phyloP scores from a whole-genome alignment of 345 rosid species.

The Citrus unshiu region DNA sequence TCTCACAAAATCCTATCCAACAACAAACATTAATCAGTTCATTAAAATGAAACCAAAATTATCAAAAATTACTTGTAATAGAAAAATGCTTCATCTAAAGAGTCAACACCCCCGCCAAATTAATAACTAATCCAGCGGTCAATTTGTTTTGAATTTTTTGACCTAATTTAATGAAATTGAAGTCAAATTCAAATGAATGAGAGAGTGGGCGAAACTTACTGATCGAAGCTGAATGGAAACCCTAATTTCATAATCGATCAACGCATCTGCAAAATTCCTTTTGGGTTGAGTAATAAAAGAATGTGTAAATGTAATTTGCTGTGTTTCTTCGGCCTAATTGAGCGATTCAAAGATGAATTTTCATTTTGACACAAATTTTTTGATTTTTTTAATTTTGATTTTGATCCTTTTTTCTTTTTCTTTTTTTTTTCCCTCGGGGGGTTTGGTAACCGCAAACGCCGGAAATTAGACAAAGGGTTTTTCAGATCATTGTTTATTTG shows the following conservation, averaged over 20 bases:
- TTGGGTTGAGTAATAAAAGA: neutral
- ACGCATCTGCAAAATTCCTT: neutral
- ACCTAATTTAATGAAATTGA: neutral
- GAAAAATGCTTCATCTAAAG: neutral
- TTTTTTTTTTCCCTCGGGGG: no score
- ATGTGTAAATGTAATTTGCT: neutral
- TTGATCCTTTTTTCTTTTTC: no score
- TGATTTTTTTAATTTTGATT: no score
- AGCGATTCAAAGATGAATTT: neutral
- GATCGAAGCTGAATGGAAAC: conserved; percentile 27
- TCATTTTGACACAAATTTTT: no score
- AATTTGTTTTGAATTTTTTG: neutral
- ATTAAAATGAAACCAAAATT: neutral
- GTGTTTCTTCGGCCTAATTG: neutral
- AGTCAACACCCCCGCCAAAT: neutral
- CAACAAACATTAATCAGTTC: neutral
- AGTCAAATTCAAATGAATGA: neutral
- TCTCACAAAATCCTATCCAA: conserved; percentile 39
- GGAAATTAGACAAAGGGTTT: no score
- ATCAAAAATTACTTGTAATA: neutral
- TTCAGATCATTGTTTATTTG: no score
- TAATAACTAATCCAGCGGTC: neutral
- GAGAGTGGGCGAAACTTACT: conserved; percentile 27
- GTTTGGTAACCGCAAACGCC: no score
- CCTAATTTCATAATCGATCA: conserved; percentile 36